A percentile compares a stretch with the other conserved stretches of the same genome.
Evolutionary conservation across 805 yeast genomes (phyloP).

Genomic region (Yamadazyma laniorum): DNA sequence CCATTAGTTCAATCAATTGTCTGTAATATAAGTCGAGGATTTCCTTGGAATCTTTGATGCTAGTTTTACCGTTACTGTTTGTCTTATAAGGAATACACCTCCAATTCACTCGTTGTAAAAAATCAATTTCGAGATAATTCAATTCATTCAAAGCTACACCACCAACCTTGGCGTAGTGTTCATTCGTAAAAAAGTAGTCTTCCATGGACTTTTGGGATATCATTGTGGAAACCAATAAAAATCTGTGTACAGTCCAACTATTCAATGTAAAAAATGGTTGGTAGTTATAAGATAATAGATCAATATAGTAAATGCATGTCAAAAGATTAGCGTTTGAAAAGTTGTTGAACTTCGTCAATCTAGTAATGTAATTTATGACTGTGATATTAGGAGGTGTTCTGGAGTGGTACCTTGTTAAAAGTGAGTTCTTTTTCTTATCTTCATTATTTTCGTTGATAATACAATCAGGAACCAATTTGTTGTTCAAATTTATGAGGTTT

Average conservation of each 20-base stretch:
- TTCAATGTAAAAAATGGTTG: constrained; percentile 76
- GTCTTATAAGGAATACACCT: constrained; percentile 42
- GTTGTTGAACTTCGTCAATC: constrained; percentile 81
- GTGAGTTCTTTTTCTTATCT: constrained; percentile 13
- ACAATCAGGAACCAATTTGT: constrained; percentile 43
- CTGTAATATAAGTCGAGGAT: constrained; percentile 39
- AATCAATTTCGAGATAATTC: constrained; percentile 86
- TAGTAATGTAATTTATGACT: constrained; percentile 67
- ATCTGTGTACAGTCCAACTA: constrained; percentile 91
- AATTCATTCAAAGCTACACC: constrained; percentile 83
- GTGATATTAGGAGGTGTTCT: constrained; percentile 89
- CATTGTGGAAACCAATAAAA: constrained; percentile 84
- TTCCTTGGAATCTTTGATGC: constrained; percentile 34
- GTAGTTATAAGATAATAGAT: constrained; percentile 73
- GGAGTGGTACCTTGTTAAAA: constrained; percentile 87
- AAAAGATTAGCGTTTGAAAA: constrained; percentile 80
- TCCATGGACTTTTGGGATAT: constrained; percentile 88
- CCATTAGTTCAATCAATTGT: constrained; percentile 43
- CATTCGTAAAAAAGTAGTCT: constrained; percentile 90
- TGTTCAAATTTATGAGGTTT: constrained; percentile 74
- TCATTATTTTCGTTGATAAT: constrained; percentile 20
- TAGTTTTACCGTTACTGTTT: constrained; percentile 16
- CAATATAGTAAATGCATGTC: constrained; percentile 86
- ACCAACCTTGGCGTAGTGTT: constrained; percentile 94
- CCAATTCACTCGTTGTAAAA: constrained; percentile 76